A percentile compares a stretch with the other conserved stretches of the same genome.
phyloP scores from a whole-genome alignment of 805 yeast species.

The Clavispora santaluciae region DNA sequence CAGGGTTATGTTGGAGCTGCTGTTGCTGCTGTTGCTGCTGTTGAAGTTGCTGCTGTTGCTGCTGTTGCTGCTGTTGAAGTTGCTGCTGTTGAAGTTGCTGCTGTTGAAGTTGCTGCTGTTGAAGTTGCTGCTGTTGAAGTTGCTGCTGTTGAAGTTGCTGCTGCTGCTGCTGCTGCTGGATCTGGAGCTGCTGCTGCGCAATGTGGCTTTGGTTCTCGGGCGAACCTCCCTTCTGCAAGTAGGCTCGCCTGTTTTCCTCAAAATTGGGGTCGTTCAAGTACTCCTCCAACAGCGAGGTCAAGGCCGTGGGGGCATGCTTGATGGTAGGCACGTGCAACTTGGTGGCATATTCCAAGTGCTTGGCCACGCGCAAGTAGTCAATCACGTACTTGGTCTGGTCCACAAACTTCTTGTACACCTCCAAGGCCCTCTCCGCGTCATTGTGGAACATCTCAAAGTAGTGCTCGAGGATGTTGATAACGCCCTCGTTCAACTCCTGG shows the following conservation, averaged over 20 bases:
- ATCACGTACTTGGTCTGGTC: constrained; percentile 84
- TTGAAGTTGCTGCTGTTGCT: constrained; percentile 2
- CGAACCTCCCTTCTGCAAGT: constrained; percentile 51
- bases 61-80: constrained; percentile 4
- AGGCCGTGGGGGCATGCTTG: constrained; percentile 94
- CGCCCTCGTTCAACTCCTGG: constrained; percentile 92
- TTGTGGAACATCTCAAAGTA: constrained; percentile 85
- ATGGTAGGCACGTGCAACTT: constrained; percentile 92
- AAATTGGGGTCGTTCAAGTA: constrained; percentile 83
- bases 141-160: constrained; percentile 1
- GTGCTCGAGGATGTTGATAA: constrained; percentile 87
- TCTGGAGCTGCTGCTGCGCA: background rate
- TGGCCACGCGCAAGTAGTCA: constrained; percentile 81
- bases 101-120: constrained; percentile 1
- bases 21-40: constrained; percentile 1
- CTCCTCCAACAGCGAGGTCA: constrained; percentile 81
- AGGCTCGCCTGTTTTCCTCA: constrained; percentile 73
- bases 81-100: constrained; percentile 5
- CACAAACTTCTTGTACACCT: constrained; percentile 79
- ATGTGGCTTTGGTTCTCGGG: background rate
- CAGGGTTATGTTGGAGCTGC: background rate
- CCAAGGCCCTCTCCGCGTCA: constrained; percentile 84
- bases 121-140: background rate
- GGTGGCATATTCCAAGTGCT: constrained; percentile 79
- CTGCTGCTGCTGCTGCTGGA: background rate